Evolutionary conservation across 116 monocot species (phyloP).

Genomic region (Zostera marina): DNA sequence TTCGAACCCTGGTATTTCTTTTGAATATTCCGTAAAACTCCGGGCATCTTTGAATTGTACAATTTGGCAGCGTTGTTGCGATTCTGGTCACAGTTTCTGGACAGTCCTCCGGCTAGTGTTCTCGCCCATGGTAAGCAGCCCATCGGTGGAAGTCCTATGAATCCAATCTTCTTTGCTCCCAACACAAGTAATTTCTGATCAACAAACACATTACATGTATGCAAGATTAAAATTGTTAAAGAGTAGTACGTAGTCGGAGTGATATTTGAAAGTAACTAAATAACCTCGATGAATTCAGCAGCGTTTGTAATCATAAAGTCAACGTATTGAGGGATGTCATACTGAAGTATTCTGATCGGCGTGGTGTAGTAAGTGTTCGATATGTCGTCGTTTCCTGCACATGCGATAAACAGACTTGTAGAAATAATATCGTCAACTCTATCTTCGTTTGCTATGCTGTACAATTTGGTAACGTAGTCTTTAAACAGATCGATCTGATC

Average conservation of each 20-base stretch:
- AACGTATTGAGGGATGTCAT: slow-evolving; percentile 29
- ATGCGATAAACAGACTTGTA: slow-evolving; percentile 13
- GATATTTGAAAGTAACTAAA: no score
- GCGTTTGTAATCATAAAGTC: slow-evolving; percentile 14
- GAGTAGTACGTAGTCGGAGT: no score
- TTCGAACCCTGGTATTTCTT: slow-evolving; percentile 1
- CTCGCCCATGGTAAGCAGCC: slow-evolving; percentile 47
- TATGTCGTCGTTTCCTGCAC: slow-evolving; percentile 29
- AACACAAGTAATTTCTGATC: not conserved
- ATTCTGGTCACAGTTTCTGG: slow-evolving; percentile 14
- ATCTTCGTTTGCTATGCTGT: slow-evolving; percentile 14
- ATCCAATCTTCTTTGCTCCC: slow-evolving; percentile 32
- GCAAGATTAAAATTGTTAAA: no score
- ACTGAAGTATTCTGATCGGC: slow-evolving; percentile 12
- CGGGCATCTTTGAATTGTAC: slow-evolving; percentile 23
- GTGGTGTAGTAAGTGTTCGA: slow-evolving; percentile 39
- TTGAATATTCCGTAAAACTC: slow-evolving; percentile 8
- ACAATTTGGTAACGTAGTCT: slow-evolving; percentile 23
- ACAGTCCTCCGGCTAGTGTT: slow-evolving; percentile 19
- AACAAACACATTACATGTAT: no score
- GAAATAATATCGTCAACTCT: slow-evolving; percentile 15
- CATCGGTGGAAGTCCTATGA: slow-evolving; percentile 40
- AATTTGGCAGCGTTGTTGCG: slow-evolving; percentile 28
- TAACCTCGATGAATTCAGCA: slow-evolving; percentile 22
- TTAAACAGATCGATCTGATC: slow-evolving; percentile 26